Conservation (phyloP, 2,329 filamentous ascomycete species). For the Pseudogymnoascus sp. region DNA sequence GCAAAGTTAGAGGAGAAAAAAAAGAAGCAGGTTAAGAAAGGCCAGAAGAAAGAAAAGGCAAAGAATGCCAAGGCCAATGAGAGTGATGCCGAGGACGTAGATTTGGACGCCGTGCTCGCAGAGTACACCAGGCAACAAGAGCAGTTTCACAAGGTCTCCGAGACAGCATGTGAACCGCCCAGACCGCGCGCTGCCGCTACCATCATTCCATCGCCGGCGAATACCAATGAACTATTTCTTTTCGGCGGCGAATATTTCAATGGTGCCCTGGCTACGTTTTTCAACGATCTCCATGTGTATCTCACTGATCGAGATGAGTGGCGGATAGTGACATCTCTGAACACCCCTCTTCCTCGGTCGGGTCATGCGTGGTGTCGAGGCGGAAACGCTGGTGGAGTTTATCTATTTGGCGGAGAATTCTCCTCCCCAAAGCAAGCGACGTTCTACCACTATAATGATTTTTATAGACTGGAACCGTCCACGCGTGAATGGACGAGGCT, state of each 20-base stretch:
- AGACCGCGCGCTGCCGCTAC: slow-evolving; percentile 71
- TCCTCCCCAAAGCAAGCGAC: slow-evolving; percentile 94
- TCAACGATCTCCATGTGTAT: slow-evolving; percentile 59
- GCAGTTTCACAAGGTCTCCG: slow-evolving; percentile 87
- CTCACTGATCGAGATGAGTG: slow-evolving; percentile 82
- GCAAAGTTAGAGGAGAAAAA: slow-evolving; percentile 54
- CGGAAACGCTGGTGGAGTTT: slow-evolving; percentile 72
- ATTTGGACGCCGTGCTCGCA: slow-evolving; percentile 86
- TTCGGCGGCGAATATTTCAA: slow-evolving; percentile 97
- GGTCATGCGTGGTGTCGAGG: slow-evolving; percentile 93
- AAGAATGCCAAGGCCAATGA: slow-evolving; percentile 65
- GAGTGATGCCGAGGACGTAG: slow-evolving; percentile 84
- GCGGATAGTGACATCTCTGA: slow-evolving; percentile 83
- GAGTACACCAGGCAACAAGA: slow-evolving; percentile 92
- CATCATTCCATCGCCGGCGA: slow-evolving; percentile 75
- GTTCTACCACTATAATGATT: slow-evolving; percentile 99
- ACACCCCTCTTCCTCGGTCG: slow-evolving; percentile 79
- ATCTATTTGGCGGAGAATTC: slow-evolving; percentile 94
- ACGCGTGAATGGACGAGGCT: slow-evolving; percentile 86
- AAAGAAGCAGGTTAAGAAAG: slow-evolving; percentile 78
- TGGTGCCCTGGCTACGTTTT: slow-evolving; percentile 70
- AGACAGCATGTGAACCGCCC: slow-evolving; percentile 65
- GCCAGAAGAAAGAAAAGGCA: slow-evolving; percentile 72
- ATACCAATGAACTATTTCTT: slow-evolving; percentile 78
- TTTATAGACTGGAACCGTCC: slow-evolving; percentile 82